Conservation (phyloP, 163 green algal species). For the Trebouxia gelatinosa region DNA sequence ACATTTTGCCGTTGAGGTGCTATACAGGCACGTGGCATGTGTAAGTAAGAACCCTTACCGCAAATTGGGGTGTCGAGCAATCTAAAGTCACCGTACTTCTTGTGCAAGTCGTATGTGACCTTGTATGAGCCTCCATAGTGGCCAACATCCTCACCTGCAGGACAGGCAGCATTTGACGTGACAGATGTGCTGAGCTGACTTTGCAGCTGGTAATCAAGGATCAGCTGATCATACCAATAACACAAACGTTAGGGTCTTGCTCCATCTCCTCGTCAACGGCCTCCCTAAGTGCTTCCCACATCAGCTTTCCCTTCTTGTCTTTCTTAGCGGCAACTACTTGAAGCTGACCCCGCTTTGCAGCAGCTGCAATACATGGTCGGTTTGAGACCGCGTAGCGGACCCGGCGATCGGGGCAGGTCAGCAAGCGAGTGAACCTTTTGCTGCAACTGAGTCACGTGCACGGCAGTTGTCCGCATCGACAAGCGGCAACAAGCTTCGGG, state of each 20-base stretch:
- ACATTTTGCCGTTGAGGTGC: neutral
- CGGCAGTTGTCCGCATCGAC: no score
- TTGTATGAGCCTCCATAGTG: slow-evolving; percentile 97
- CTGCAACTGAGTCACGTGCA: no score
- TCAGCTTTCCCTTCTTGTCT: slow-evolving; percentile 76
- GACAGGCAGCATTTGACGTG: neutral
- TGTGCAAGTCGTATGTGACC: slow-evolving; percentile 90
- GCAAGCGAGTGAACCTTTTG: no score
- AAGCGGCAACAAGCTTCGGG: no score
- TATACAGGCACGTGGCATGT: neutral
- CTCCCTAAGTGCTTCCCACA: slow-evolving; percentile 92
- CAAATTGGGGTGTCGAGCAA: slow-evolving; percentile 96
- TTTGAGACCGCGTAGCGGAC: no score
- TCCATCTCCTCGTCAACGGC: slow-evolving; percentile 95
- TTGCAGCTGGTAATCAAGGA: neutral
- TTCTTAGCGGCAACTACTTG: neutral
- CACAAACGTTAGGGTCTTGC: slow-evolving; percentile 81
- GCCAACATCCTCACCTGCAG: slow-evolving; percentile 89
- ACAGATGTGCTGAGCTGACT: neutral
- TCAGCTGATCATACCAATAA: slow-evolving; percentile 73
- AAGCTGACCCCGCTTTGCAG: neutral
- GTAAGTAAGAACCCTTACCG: slow-evolving; percentile 38
- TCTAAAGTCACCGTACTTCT: slow-evolving; percentile 94
- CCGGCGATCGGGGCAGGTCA: no score
- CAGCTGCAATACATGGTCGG: neutral